phyloP scores from a whole-genome alignment of 2,329 filamentous ascomycete species.

The Fusarium transvaalense region DNA sequence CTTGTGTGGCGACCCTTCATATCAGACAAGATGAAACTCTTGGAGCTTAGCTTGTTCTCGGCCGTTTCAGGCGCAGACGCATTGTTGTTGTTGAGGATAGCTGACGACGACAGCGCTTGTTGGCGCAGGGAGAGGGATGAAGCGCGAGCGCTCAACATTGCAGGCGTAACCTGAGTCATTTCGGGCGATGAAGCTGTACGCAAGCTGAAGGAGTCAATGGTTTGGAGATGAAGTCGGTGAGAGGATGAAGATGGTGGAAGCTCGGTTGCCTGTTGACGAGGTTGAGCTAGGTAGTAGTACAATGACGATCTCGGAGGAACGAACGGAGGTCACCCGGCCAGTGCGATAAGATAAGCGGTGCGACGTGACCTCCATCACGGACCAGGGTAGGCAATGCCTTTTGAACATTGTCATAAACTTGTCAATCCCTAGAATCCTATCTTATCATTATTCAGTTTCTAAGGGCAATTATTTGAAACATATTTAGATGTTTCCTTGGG shows the following conservation, averaged over 20 bases:
- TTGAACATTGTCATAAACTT: not conserved
- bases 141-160: constrained; percentile 58
- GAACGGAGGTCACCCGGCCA: constrained; percentile 39
- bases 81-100: constrained; percentile 39
- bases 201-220: constrained; percentile 17
- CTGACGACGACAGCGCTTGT: constrained; percentile 51
- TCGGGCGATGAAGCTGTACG: constrained; percentile 12
- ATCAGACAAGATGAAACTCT: constrained; percentile 63
- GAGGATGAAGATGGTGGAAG: constrained; percentile 5
- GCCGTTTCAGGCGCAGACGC: constrained; percentile 47
- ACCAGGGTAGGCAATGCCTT: constrained; percentile 3
- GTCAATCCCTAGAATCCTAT: not conserved
- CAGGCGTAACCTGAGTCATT: constrained; percentile 62
- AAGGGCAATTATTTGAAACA: too few species aligned
- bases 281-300: constrained; percentile 18
- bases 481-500: not conserved
- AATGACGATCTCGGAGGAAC: constrained; percentile 37
- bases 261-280: constrained; percentile 19
- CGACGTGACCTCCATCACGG: constrained; percentile 22
- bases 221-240: constrained; percentile 5
- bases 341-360: constrained; percentile 36
- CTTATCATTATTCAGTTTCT: too few species aligned
- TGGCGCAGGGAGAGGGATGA: constrained; percentile 62
- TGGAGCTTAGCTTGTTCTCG: constrained; percentile 36
- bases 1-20: constrained; percentile 54